Base-by-base conservation (phyloP, 2,329 filamentous ascomycete species). In the Emmonsiellopsis sp. region DNA sequence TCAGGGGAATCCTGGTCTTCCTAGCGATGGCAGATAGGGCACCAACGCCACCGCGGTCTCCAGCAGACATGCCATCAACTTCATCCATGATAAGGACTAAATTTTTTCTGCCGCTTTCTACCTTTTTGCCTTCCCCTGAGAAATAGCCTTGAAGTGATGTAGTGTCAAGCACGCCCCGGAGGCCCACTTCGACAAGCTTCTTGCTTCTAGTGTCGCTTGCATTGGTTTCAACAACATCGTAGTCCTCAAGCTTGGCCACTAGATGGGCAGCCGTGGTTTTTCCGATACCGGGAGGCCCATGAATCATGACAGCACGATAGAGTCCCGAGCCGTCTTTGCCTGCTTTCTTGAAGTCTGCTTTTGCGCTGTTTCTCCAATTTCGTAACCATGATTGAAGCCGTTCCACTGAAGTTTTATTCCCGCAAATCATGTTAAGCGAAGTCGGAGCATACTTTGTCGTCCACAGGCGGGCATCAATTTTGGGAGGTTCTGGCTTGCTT, bases 21-120 rank as follows among this genome's bases (percentile, higher is more conserved):
- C 88, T 95, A 77, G 92, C 96, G 52, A 95, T 86, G 55, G 93
- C 89, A 53, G 93, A 92, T 53, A 98, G 77, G 33, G 93, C 93
- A 49, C 91, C 93, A 47, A 98, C 93, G 68, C 93, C 93, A 60
- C 93, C 93, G 56, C 93, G 85, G 67, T 98, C 93, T 65, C 93
- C 93, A 37, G 89, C 91, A 56, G 92, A 97, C 93, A 98, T 97
- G 51, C 93, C 93, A 63, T 98, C 93, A 4, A 98, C 93, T 71
- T 98, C 93, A 62, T 98, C 93, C 93, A 98, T 97, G 71, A 98
- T 89, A 48, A 98, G 75, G 5, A 96, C 88, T 36, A 97, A 83
- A 62, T 96, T 96, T 75, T 94, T 95, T 75, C 93, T 97, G 13
- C 78, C 77, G 4, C 76, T 72, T 44, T 96, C 86, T 3, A 95